phyloP scores from a whole-genome alignment of 768 basidiomycete species.

The Auricularia heimuer region DNA sequence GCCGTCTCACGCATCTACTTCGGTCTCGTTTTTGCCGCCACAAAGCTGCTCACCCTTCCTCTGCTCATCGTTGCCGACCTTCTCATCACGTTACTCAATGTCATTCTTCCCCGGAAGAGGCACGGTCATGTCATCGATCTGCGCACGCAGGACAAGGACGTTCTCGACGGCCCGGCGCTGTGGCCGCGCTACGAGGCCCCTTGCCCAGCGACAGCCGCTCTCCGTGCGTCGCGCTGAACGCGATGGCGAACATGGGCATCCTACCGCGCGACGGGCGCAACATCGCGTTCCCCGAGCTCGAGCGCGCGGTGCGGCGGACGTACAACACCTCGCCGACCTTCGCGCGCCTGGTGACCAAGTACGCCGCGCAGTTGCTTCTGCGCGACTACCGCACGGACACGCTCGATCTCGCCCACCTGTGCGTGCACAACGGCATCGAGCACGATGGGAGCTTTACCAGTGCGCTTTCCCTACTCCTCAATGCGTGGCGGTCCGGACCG shows the following conservation, averaged over 20 bases:
- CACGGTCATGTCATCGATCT: conserved; percentile 1
- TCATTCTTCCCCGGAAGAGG: neutral
- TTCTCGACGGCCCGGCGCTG: neutral
- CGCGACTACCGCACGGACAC: conserved; percentile 46
- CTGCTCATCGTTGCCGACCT: neutral
- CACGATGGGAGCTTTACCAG: conserved; percentile 11
- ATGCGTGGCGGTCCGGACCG: no score
- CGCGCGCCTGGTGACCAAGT: conserved; percentile 55
- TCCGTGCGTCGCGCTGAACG: conserved; percentile 7
- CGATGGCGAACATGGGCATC: conserved; percentile 5
- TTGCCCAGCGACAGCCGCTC: neutral
- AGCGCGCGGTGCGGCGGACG: conserved; percentile 35
- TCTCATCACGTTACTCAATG: conserved; percentile 1
- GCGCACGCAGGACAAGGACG: neutral
- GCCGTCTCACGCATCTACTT: conserved; percentile 1
- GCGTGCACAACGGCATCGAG: conserved; percentile 63
- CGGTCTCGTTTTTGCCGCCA: neutral
- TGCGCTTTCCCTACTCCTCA: neutral
- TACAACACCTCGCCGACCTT: conserved; percentile 67
- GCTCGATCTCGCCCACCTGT: conserved; percentile 57
- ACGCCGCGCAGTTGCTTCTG: conserved; percentile 45
- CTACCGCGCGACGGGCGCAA: conserved; percentile 6
- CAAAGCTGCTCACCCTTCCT: neutral
- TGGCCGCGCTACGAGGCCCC: conserved; percentile 4
- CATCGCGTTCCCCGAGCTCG: conserved; percentile 16